Percentiles rank a stretch among this genome's conserved stretches.
Evolutionary conservation across 371 early-diverging fungal species (phyloP).

Genomic region (Mortierella sp.): DNA sequence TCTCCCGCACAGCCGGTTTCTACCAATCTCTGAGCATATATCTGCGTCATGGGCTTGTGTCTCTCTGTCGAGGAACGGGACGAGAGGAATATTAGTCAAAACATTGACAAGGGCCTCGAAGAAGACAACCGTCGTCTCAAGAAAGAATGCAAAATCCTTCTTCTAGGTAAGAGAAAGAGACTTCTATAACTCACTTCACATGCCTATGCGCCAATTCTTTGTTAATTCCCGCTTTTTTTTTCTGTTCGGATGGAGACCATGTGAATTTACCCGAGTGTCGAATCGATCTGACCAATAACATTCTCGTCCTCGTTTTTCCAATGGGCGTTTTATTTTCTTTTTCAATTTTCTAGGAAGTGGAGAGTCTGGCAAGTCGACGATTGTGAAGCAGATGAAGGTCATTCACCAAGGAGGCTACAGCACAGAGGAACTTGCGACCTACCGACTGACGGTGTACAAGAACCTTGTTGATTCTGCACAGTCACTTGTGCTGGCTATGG

Average conservation of each 20-base stretch:
- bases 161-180: conserved; percentile 68
- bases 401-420: conserved; percentile 92
- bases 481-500: conserved; percentile 73
- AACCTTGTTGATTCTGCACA: conserved; percentile 86
- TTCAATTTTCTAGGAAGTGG: conserved; percentile 75
- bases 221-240: conserved; percentile 4
- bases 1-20: conserved; percentile 9
- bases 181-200: background rate
- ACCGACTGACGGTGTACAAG: conserved; percentile 81
- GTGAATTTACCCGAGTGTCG: conserved; percentile 13
- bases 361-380: conserved; percentile 94
- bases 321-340: background rate
- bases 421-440: conserved; percentile 81
- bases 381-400: conserved; percentile 95
- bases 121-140: conserved; percentile 67
- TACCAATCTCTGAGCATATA: conserved; percentile 17
- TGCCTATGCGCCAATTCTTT: conserved; percentile 8
- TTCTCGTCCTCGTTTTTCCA: conserved; percentile 6
- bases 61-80: conserved; percentile 76
- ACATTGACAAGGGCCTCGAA: conserved; percentile 75
- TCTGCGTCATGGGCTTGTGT: conserved; percentile 72
- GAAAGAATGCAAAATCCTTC: conserved; percentile 80
- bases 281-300: conserved; percentile 4
- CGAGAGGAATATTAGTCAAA: conserved; percentile 65
- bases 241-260: conserved; percentile 10